phyloP scores from a whole-genome alignment of 805 yeast species.

The Candida boidinii region DNA sequence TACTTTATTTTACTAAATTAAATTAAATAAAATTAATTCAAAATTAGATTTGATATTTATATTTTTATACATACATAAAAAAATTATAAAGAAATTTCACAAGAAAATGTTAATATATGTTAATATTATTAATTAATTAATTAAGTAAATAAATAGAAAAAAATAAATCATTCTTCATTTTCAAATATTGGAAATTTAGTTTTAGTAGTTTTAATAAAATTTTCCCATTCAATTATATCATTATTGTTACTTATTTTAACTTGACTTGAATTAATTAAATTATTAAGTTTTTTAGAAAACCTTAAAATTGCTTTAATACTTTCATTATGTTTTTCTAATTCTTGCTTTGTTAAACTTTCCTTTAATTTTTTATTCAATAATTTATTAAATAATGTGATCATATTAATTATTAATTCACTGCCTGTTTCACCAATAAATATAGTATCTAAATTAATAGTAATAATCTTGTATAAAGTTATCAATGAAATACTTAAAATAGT shows the following conservation, averaged over 20 bases:
- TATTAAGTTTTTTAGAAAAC: slow-evolving; percentile 18
- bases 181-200: slow-evolving; percentile 15
- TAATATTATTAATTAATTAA: no score
- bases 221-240: slow-evolving; percentile 14
- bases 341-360: slow-evolving; percentile 62
- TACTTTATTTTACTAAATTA: no score
- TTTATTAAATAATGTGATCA: slow-evolving; percentile 30
- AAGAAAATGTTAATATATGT: no score
- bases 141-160: no score
- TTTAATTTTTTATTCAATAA: slow-evolving; percentile 40
- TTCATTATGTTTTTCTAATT: slow-evolving; percentile 48
- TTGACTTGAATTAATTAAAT: slow-evolving; percentile 10
- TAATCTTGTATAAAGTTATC: slow-evolving; percentile 32
- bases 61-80: no score
- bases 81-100: no score
- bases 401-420: slow-evolving; percentile 9
- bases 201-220: slow-evolving; percentile 10
- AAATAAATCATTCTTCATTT: slow-evolving; percentile 14
- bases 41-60: no score
- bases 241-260: slow-evolving; percentile 10
- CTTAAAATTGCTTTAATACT: slow-evolving; percentile 22
- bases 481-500: slow-evolving; percentile 49
- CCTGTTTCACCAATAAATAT: slow-evolving; percentile 7
- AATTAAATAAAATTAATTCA: no score
- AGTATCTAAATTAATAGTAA: slow-evolving; percentile 18